phyloP scores from a whole-genome alignment of 2,329 filamentous ascomycete genomes.

The Blumeriella jaapii region DNA sequence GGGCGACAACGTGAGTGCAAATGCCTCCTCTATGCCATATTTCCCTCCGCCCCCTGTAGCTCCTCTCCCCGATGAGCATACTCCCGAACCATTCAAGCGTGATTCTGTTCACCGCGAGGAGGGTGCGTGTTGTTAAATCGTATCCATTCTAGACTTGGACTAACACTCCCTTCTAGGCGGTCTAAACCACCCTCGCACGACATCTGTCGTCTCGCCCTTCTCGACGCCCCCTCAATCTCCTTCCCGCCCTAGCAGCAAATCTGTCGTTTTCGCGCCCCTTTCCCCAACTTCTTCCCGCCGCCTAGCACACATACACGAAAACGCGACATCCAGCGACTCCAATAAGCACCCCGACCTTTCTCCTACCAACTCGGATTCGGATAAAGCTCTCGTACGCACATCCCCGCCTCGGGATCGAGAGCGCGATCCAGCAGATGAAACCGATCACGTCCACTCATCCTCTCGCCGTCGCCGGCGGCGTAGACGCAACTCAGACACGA shows the following conservation, averaged over 20 bases:
- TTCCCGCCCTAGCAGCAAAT: slow-evolving; percentile 16
- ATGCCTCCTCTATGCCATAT: slow-evolving; percentile 16
- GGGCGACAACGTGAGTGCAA: slow-evolving; percentile 28
- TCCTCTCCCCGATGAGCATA: slow-evolving; percentile 17
- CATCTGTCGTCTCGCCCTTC: slow-evolving; percentile 3
- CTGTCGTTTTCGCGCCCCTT: slow-evolving; percentile 25
- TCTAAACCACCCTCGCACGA: slow-evolving; percentile 7
- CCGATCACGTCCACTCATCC: slow-evolving; percentile 1
- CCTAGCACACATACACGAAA: slow-evolving; percentile 14
- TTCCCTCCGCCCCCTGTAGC: slow-evolving; percentile 23
- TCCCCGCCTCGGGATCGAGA: not conserved
- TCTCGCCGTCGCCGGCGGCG: slow-evolving; percentile 14
- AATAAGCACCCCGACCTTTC: not conserved
- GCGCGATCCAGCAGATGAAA: not conserved
- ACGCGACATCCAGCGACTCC: slow-evolving; percentile 4
- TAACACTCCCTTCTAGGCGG: slow-evolving; percentile 6
- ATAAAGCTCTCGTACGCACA: slow-evolving; percentile 1
- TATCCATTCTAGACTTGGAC: slow-evolving; percentile 1
- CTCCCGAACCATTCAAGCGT: slow-evolving; percentile 12
- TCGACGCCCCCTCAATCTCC: slow-evolving; percentile 9
- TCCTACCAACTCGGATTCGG: slow-evolving; percentile 6
- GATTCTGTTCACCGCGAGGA: no score
- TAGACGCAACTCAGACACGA: slow-evolving; percentile 23
- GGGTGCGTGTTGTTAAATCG: slow-evolving; percentile 20
- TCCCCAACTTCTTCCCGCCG: slow-evolving; percentile 22